A percentile compares a stretch with the other conserved stretches of the same genome.
phyloP scores from a whole-genome alignment of 495 filamentous ascomycete genomes.

The Collariella sp. region DNA sequence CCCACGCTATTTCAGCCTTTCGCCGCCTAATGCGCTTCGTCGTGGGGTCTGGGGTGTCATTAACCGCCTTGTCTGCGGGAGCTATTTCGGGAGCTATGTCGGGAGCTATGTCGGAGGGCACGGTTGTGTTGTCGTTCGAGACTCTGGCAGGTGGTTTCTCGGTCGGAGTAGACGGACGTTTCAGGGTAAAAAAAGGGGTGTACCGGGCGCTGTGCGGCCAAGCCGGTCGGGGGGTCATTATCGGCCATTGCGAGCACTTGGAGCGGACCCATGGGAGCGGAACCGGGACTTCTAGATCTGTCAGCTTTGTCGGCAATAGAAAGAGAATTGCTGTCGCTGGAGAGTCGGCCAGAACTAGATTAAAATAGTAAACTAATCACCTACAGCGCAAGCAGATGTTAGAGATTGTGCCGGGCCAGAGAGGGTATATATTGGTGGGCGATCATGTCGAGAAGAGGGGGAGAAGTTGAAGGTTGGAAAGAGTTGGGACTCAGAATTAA shows the following conservation, averaged over 20 bases:
- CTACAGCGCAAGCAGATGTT: not conserved
- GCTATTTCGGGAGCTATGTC: too few species aligned
- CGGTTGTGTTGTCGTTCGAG: not conserved
- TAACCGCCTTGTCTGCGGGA: not conserved
- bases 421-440: not conserved
- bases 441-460: not conserved
- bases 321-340: not conserved
- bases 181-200: slow-evolving; percentile 27
- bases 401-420: not conserved
- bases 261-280: slow-evolving; percentile 18
- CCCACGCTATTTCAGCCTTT: slow-evolving; percentile 31
- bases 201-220: slow-evolving; percentile 15
- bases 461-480: not conserved
- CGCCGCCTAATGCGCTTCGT: slow-evolving; percentile 41
- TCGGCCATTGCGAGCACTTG: slow-evolving; percentile 24
- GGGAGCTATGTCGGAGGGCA: not conserved
- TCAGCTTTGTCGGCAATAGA: not conserved
- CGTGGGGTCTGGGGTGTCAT: slow-evolving; percentile 24
- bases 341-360: too few species aligned
- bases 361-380: too few species aligned
- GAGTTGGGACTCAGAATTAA: too few species aligned
- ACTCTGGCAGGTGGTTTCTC: slow-evolving; percentile 1
- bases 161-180: slow-evolving; percentile 3
- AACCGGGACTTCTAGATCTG: not conserved
- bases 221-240: slow-evolving; percentile 7